phyloP scores from a whole-genome alignment of 495 filamentous ascomycete genomes.

The Annulohypoxylon bovei region DNA sequence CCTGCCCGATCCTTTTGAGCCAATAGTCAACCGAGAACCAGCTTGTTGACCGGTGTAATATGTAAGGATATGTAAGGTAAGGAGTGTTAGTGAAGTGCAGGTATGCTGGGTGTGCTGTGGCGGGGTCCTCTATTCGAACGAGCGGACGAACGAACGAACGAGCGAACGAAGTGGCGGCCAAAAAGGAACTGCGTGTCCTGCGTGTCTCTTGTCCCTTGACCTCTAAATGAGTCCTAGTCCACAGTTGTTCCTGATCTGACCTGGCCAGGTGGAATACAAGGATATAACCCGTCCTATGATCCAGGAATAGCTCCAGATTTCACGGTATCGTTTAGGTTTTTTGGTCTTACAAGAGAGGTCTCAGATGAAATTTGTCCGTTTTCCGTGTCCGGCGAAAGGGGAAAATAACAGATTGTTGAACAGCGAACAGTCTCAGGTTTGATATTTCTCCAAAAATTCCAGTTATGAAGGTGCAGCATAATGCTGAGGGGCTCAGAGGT shows the following conservation, averaged over 20 bases:
- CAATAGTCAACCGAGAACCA: conserved; percentile 25
- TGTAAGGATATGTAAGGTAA: conserved; percentile 19
- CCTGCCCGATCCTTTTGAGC: conserved; percentile 25
- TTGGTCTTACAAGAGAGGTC: not conserved
- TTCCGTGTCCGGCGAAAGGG: not conserved
- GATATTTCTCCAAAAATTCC: not conserved
- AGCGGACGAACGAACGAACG: not conserved
- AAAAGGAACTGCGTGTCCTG: not conserved
- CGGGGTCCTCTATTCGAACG: not conserved
- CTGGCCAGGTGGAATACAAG: not conserved
- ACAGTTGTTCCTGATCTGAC: conserved; percentile 14
- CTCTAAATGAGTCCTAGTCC: not conserved
- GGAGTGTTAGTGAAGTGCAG: not conserved
- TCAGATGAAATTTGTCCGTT: no score
- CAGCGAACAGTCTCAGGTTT: conserved; percentile 1
- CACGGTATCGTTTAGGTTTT: not conserved
- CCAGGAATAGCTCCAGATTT: conserved; percentile 1
- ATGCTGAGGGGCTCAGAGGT: conserved; percentile 27
- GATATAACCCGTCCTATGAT: not conserved
- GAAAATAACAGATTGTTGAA: conserved; percentile 1
- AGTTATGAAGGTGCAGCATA: not conserved
- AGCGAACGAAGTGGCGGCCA: not conserved
- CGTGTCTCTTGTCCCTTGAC: not conserved
- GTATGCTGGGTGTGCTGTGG: not conserved
- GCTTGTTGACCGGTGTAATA: conserved; percentile 22